Conservation (phyloP, 345 rosid genomes). For the Acer saccharum region DNA sequence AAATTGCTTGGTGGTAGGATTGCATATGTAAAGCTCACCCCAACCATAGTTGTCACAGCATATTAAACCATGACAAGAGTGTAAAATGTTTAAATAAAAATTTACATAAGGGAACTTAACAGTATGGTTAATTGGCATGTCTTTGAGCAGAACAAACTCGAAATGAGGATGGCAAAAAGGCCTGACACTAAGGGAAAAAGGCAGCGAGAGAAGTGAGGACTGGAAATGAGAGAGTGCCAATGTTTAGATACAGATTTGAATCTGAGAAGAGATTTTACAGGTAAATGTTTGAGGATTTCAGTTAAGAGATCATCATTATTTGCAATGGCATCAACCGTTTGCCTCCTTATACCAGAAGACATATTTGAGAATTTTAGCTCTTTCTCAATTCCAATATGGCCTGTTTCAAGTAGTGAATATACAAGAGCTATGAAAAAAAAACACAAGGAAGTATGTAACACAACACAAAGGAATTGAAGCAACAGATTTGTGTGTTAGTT, state of each 20-base stretch:
- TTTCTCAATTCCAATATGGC: no score
- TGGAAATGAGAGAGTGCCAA: background rate
- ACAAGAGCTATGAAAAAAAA: no score
- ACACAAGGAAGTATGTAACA: background rate
- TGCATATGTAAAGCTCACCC: background rate
- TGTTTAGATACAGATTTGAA: background rate
- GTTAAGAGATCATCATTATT: slow-evolving; percentile 3
- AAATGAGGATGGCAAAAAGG: background rate
- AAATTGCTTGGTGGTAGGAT: background rate
- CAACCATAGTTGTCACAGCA: no score
- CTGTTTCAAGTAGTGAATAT: no score
- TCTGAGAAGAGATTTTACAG: background rate
- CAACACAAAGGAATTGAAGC: background rate
- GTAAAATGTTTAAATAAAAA: background rate
- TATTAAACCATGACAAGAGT: background rate
- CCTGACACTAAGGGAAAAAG: background rate
- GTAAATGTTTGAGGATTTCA: slow-evolving; percentile 4
- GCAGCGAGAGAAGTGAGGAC: background rate
- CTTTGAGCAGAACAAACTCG: background rate
- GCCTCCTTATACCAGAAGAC: background rate
- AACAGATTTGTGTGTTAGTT: no score
- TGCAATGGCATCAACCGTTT: background rate
- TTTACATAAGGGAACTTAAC: background rate
- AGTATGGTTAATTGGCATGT: background rate
- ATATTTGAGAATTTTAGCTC: background rate